Evolutionary conservation across 2,329 filamentous ascomycete genomes (phyloP).

Genomic region (Trichoderma harzianum): DNA sequence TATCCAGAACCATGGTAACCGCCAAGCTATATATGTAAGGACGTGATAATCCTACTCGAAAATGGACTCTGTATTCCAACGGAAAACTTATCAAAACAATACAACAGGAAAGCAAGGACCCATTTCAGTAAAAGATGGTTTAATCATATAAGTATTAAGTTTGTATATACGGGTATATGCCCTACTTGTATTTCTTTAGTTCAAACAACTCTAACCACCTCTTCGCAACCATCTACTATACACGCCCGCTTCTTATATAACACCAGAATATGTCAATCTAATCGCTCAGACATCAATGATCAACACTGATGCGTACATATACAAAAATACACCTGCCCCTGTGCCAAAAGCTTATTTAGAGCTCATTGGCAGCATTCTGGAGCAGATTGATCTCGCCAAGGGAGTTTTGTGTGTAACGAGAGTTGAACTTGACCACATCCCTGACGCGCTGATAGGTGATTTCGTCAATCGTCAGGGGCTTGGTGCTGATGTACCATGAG

Average conservation of each 20-base stretch:
- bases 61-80: too few relatives aligned
- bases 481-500: constrained; percentile 48
- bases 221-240: too few relatives aligned
- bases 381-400: constrained; percentile 38
- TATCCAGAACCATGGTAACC: too few relatives aligned
- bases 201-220: not conserved
- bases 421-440: constrained; percentile 53
- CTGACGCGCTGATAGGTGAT: constrained; percentile 51
- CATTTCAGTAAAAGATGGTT: not conserved
- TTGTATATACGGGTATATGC: not conserved
- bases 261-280: not conserved
- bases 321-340: not conserved
- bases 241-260: not conserved
- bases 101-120: not conserved
- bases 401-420: constrained; percentile 51
- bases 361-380: constrained; percentile 1
- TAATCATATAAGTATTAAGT: not conserved
- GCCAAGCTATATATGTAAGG: too few relatives aligned
- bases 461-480: constrained; percentile 44
- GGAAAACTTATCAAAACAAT: not conserved
- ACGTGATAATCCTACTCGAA: too few relatives aligned
- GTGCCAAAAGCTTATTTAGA: not conserved
- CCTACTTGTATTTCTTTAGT: not conserved
- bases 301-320: not conserved
- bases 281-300: not conserved